phyloP scores from a whole-genome alignment of 73 alveolate species.

The Uronychia setigera region DNA sequence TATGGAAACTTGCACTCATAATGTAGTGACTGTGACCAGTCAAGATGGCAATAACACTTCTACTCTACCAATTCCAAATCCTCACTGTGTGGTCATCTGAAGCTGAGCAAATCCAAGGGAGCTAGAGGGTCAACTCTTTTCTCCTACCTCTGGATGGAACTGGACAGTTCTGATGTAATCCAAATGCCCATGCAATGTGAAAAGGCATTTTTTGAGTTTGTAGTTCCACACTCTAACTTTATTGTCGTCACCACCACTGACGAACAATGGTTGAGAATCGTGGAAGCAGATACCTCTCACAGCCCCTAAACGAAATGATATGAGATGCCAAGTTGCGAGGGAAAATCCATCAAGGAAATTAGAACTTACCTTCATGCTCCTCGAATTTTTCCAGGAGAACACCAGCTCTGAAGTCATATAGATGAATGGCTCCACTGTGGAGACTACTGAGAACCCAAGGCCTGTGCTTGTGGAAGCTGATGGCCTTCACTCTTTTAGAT shows the following conservation, averaged over 20 bases:
- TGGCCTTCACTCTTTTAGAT: conserved; percentile 98
- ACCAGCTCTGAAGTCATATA: conserved; percentile 96
- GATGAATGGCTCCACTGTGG: conserved; percentile 96
- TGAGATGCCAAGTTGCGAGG: conserved; percentile 16
- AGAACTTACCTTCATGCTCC: conserved; percentile 92
- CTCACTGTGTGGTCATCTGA: conserved; percentile 97
- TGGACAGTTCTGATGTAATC: conserved; percentile 98
- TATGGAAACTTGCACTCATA: conserved; percentile 99
- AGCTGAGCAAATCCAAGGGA: conserved; percentile 98
- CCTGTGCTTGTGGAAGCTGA: conserved; percentile 97
- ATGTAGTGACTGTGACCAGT: conserved; percentile 99
- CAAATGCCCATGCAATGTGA: conserved; percentile 95
- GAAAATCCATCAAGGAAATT: conserved; percentile 6
- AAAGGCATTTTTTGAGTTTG: conserved; percentile 91
- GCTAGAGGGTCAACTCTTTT: conserved; percentile 5
- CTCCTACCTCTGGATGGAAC: conserved; percentile 94
- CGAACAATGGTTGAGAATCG: conserved; percentile 94
- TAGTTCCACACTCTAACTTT: conserved; percentile 95
- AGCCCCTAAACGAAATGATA: conserved; percentile 77
- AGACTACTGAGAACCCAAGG: conserved; percentile 98
- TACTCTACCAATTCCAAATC: conserved; percentile 99
- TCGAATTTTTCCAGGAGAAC: conserved; percentile 93
- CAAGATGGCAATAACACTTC: conserved; percentile 79
- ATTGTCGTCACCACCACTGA: conserved; percentile 99
- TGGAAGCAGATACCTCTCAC: conserved; percentile 97